These are phyloP conservation scores for Podospora australis DNA, from an alignment of 495 filamentous ascomycete species.

Conservation along the genomic window DNA sequence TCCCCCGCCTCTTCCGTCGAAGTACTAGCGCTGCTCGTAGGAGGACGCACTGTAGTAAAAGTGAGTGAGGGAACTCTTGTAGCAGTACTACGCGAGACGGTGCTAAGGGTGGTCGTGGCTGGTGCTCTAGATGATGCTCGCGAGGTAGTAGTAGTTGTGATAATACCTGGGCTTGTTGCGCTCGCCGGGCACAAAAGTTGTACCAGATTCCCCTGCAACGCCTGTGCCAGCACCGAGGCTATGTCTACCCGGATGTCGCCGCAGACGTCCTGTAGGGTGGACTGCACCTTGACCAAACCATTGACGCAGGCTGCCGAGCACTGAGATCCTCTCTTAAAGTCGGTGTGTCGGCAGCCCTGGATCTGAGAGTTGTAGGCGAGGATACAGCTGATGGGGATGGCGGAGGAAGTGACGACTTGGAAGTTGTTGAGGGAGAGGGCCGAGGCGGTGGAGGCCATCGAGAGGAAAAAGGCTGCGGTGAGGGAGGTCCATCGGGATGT, in stretches of 20 bases:
- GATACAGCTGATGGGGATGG: constrained; percentile 32
- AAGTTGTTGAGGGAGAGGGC: constrained; percentile 35
- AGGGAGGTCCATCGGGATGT: too few relatives aligned
- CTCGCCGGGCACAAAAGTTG: constrained; percentile 25
- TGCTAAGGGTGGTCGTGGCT: constrained; percentile 1
- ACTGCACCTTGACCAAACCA: constrained; percentile 22
- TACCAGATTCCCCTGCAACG: constrained; percentile 29
- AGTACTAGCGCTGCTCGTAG: constrained; percentile 13
- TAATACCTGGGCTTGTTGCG: constrained; percentile 10
- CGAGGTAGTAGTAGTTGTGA: constrained; percentile 1
- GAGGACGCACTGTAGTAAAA: constrained; percentile 7
- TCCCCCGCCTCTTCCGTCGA: constrained; percentile 7
- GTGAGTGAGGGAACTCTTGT: too few relatives aligned
- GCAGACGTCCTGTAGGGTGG: constrained; percentile 25
- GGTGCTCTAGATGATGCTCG: constrained; percentile 5
- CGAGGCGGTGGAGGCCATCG: constrained; percentile 31
- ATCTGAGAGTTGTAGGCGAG: constrained; percentile 33
- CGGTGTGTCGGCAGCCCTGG: constrained; percentile 24
- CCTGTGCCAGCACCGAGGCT: constrained; percentile 30
- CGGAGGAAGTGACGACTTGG: constrained; percentile 30
- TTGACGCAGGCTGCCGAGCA: constrained; percentile 32
- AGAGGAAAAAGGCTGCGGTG: too few relatives aligned
- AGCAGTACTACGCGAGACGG: too few relatives aligned
- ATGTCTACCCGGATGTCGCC: constrained; percentile 17
- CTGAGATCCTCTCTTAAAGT: constrained; percentile 27